Evolutionary conservation across 805 yeast genomes (phyloP), one percentile per base, ranked within the genome.

Genomic region (Candida bentonensis): DNA sequence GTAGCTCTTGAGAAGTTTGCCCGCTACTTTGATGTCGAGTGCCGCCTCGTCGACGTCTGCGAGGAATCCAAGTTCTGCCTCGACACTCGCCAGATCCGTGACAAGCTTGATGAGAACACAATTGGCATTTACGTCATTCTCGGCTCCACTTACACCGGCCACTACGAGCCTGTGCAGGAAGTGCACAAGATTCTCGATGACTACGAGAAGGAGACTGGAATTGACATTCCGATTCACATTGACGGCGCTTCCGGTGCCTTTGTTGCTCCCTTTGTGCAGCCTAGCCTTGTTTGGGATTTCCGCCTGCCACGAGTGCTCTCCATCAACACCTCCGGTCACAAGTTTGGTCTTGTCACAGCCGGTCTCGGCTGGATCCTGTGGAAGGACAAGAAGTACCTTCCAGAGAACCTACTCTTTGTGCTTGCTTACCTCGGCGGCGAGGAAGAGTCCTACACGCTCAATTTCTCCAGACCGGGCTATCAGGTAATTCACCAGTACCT

Each of bases 1-100:
- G 96, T 88, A 41, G 95, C 95, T 0, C 68, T 88, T 55, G 96
- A 87, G 65, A 87, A 87, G 66, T 88, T 88, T 64, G 95, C 96
- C 15, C 70, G 95, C 42, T 87, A 87, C 65, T 88, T 87, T 63
- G 96, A 87, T 54, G 96, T 87, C 41, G 95, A 87, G 58, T 74
- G 82, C 49, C 71, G 95, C 53, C 61, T 84, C 50, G 71, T 88
- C 47, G 79, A 81, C 13, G 85, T 85, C 23, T 67, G 70, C 21
- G 70, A 67, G 42, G 69, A 72, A 40, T 68, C 78, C 40, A 75
- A 78, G 52, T 82, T 79, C 62, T 68, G 79, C 47, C 68, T 87
- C 54, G 88, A 83, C 57, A 61, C 72, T 23, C 55, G 69, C 27
- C 67, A 74, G 51, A 69, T 88, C 56, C 70, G 70, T 57, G 77